These are phyloP conservation scores for Coemansia sp. DNA, from an alignment of 192 early-diverging fungal genomes.

Conservation along the genomic window DNA sequence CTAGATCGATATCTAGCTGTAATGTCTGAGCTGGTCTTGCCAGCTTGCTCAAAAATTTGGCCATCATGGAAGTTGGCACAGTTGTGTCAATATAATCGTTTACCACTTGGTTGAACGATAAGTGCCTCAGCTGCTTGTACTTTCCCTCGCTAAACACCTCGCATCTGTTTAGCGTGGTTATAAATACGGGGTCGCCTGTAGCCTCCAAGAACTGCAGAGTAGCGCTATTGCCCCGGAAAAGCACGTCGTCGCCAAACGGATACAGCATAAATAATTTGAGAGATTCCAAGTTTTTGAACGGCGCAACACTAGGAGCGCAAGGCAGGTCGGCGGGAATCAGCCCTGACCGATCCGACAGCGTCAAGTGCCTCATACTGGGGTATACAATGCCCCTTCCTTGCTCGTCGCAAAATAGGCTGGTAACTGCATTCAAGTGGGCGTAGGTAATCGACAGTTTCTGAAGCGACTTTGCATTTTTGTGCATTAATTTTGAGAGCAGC, in stretches of 20 bases:
- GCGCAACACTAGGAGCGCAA: background rate
- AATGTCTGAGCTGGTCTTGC: background rate
- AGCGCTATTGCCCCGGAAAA: constrained; percentile 10
- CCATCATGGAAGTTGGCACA: background rate
- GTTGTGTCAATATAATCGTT: background rate
- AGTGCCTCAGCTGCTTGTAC: background rate
- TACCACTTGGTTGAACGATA: background rate
- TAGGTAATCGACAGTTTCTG: background rate
- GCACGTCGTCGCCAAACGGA: constrained; percentile 12
- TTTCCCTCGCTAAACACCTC: background rate
- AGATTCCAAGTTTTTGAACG: background rate
- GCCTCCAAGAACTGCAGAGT: constrained; percentile 4
- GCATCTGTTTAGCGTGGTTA: background rate
- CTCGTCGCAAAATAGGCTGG: background rate
- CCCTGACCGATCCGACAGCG: background rate
- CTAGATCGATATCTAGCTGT: background rate
- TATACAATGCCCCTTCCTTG: background rate
- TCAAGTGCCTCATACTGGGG: background rate
- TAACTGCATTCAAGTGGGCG: background rate
- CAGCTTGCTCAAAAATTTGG: background rate
- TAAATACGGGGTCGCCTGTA: background rate
- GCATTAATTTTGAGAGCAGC: background rate
- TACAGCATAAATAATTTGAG: constrained; percentile 1
- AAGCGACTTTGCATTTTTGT: background rate
- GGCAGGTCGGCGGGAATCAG: background rate